Conservation (phyloP, 129 eudicot genomes). For the Ambrosia trifida region DNA sequence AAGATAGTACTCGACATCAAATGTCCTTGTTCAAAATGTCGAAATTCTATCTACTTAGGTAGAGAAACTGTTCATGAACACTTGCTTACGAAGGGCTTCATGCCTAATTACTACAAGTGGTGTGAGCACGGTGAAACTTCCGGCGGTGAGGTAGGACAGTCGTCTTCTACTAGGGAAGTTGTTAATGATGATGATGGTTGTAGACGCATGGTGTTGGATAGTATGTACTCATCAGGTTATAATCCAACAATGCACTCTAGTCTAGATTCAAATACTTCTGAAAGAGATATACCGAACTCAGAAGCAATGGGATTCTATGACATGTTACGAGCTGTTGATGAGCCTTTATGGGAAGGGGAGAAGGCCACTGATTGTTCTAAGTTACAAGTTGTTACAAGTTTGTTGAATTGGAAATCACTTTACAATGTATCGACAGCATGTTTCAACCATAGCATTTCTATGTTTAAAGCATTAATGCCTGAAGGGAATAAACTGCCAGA, state of each 20-base stretch:
- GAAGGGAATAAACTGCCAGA: not conserved
- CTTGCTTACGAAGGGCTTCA: not conserved
- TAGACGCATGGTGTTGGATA: constrained; percentile 7
- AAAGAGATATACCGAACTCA: not conserved
- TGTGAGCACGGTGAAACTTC: not conserved
- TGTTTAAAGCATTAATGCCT: not conserved
- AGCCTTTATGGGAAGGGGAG: not conserved
- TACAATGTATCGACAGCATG: too few relatives aligned
- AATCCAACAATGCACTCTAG: not conserved
- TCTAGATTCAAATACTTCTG: not conserved
- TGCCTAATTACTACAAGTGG: not conserved
- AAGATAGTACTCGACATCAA: not conserved
- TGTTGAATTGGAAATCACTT: too few relatives aligned
- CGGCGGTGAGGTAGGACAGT: not conserved
- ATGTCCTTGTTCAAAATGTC: not conserved
- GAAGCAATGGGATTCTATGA: not conserved
- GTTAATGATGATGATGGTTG: not conserved
- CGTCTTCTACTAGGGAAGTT: not conserved
- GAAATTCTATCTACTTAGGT: not conserved
- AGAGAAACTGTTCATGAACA: not conserved
- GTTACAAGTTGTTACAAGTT: too few relatives aligned
- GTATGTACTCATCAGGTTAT: not conserved
- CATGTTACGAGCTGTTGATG: not conserved
- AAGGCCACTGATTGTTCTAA: not conserved
- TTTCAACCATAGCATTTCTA: too few relatives aligned